Evolutionary conservation across 371 early-diverging fungal species (phyloP).

Genomic region (Zopfochytrium polystomum): DNA sequence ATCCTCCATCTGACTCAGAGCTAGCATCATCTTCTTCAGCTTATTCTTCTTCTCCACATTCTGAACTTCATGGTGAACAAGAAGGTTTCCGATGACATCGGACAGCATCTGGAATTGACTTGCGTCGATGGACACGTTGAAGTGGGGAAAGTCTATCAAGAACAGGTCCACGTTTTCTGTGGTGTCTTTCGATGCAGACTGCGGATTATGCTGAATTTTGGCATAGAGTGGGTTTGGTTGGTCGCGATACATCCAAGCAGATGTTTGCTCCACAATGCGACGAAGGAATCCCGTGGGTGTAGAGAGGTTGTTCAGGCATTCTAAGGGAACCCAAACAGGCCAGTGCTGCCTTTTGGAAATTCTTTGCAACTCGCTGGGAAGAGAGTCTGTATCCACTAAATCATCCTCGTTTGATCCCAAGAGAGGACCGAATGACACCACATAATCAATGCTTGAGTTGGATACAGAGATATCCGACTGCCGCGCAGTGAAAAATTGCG

Average conservation of each 20-base stretch:
- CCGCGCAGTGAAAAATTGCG: constrained; percentile 76
- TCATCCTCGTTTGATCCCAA: neutral
- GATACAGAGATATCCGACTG: constrained; percentile 51
- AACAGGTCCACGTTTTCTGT: constrained; percentile 63
- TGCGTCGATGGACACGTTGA: constrained; percentile 67
- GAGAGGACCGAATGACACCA: neutral
- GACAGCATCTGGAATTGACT: constrained; percentile 68
- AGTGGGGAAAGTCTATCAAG: constrained; percentile 56
- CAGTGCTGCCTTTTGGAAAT: constrained; percentile 35
- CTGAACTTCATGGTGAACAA: constrained; percentile 79
- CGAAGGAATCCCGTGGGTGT: constrained; percentile 59
- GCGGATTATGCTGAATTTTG: constrained; percentile 5
- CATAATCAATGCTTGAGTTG: constrained; percentile 25
- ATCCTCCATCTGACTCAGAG: constrained; percentile 54
- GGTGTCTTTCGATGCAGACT: constrained; percentile 41
- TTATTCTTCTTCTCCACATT: constrained; percentile 67
- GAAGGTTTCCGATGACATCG: constrained; percentile 70
- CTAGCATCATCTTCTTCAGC: constrained; percentile 70
- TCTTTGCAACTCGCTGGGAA: neutral
- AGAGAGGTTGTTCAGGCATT: constrained; percentile 64
- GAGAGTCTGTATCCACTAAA: neutral
- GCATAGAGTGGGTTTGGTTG: constrained; percentile 72
- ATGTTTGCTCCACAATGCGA: constrained; percentile 68
- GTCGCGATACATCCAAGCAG: constrained; percentile 72
- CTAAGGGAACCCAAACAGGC: constrained; percentile 85